Base-by-base conservation (phyloP, 2,329 filamentous ascomycete genomes). In the Thyridium curvatum region DNA sequence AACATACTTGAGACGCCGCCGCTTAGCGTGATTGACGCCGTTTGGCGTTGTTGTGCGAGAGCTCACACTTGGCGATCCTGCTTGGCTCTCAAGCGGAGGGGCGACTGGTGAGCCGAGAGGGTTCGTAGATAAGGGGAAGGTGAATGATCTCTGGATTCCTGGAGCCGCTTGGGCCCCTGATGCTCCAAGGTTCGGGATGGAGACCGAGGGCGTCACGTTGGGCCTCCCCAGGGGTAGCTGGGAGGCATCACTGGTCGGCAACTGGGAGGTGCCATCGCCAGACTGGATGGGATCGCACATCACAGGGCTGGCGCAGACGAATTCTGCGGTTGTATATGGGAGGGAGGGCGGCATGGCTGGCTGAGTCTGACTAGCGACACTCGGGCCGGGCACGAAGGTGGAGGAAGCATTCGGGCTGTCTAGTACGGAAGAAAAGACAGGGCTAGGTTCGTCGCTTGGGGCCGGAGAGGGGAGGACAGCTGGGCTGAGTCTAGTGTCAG, bases 391-490 rank as follows among this genome's bases (percentile, higher is more conserved):
- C 18, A 49, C 51, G 45, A 54, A 49, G 54, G 52, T 41, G 46
- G 49, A 33, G 16, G 32, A 21, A 37, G 43, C 40, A 46, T 52
- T 49, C 45, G 66, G 52, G 50, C 61, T 62, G 42, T 64, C 54
- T 52, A 50, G 43, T 6, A 26, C 47, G 53, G 36, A 40, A 49
- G 60, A 52, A 41, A 59, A 43, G 44, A 55, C 55, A 17, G 73
- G 72, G 50, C 72, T 77, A 13, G 67, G 63, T 44, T 81, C 77
- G 46, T 83, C 74, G 52, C 77, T 84, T 10, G 75, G 71, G 12
- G 78, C 71, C 26, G 81, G 79, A 12, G 82, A 82, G 7, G 78
- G 76, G 36, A 83, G 66, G 15, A 74, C 62, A 43, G 45, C 21
- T 41, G 41, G 45, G 31, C 34, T 46, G 39, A 41, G n/a, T 45